Base-by-base conservation (phyloP, 257 asterid genomes). In the Henckelia pumila region DNA sequence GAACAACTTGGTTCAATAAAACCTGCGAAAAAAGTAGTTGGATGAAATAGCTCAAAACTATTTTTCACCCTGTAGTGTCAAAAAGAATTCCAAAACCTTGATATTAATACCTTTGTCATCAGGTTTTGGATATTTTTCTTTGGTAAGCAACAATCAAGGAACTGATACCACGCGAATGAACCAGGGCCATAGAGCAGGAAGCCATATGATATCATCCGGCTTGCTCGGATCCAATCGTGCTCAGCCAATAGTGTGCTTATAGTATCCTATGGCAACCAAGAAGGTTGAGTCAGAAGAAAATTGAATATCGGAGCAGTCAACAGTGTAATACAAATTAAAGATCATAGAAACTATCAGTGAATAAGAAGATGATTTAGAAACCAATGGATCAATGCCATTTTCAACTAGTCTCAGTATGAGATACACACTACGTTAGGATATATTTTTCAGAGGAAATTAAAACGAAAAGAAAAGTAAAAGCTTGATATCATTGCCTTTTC, bases 181-280 rank as follows among this genome's bases (percentile, higher is more conserved):
- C 96, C 99, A 22, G 96, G 98, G 29, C 96, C 99, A 26, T 91
- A 94, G 17, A 91, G 77, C 64, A 94, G 75, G 74, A 87, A 91
- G 17, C 96, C 99, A 26, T 94, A 94, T 8, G 96, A 84, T 67
- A 85, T 66, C 99, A 94, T 85, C 64, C 96, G 86, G 59, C 87
- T 80, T 47, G 98, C 85, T 68, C 97, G 85, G 21, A 76, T 81
- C 89, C 93, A 91, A 75, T 88, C 96, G 70, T 94, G 92, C 66
- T 86, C 86, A 37, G 88, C 77, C 13, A 83, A 74, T 70, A 83
- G 79, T 28, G 76, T 56, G 64, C 75, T 73, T 23, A 77, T 17
- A 58, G 77, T 71, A 74, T 86, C 91, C 99, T 91, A 77, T 68
- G 62, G 26, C 56, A 63, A 30, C n/a, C 53, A 30, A 30, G n/a